Evolutionary conservation across 345 rosid species (phyloP).

Genomic region (Eutrema yunnanense): DNA sequence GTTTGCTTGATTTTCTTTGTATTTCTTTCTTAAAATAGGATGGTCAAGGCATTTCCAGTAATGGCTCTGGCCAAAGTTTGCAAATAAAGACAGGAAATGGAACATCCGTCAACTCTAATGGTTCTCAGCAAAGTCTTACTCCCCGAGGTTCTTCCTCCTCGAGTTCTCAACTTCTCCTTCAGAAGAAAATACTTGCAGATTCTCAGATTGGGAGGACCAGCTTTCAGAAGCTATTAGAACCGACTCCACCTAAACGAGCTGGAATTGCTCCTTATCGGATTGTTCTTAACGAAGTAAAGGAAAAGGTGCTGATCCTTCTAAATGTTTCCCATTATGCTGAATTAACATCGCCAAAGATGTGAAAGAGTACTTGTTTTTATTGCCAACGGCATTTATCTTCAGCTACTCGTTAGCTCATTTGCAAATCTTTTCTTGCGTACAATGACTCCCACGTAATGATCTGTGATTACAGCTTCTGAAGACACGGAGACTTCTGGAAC

Average conservation of each 20-base stretch:
- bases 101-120: slow-evolving; percentile 37
- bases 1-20: background rate
- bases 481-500: slow-evolving; percentile 73
- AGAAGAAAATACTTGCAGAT: slow-evolving; percentile 75
- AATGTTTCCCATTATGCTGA: background rate
- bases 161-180: slow-evolving; percentile 42
- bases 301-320: slow-evolving; percentile 51
- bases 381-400: background rate
- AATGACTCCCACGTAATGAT: background rate
- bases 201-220: slow-evolving; percentile 81
- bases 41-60: slow-evolving; percentile 30
- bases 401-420: background rate
- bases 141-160: slow-evolving; percentile 36
- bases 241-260: slow-evolving; percentile 69
- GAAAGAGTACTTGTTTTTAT: slow-evolving; percentile 1
- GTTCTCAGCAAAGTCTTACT: slow-evolving; percentile 33
- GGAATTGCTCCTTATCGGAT: slow-evolving; percentile 90
- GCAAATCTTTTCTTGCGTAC: background rate
- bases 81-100: slow-evolving; percentile 39
- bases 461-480: slow-evolving; percentile 60
- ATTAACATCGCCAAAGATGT: background rate
- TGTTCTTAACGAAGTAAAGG: slow-evolving; percentile 89
- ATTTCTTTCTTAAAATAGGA: slow-evolving; percentile 30
- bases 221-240: slow-evolving; percentile 94
- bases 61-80: slow-evolving; percentile 21